Conservation (phyloP, 108 stramenopile species). For the Cyclostephanos tholiformis region DNA sequence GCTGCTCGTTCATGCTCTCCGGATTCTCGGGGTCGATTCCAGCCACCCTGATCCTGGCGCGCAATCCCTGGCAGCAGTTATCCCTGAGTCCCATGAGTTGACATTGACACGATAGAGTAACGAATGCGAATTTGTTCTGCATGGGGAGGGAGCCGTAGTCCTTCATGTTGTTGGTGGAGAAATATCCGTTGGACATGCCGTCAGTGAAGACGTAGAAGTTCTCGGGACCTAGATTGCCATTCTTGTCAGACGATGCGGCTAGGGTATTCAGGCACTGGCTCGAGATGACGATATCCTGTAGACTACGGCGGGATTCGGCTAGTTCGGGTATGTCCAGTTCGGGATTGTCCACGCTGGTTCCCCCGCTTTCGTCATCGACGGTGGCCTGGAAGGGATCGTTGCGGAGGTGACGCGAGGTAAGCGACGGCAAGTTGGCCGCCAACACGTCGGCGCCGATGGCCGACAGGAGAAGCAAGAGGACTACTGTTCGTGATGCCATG, state of each 20-base stretch:
- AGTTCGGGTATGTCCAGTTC: neutral
- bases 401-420: neutral
- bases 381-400: neutral
- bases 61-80: conserved; percentile 8
- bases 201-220: conserved; percentile 10
- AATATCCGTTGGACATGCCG: conserved; percentile 27
- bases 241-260: neutral
- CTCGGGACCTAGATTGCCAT: neutral
- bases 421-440: neutral
- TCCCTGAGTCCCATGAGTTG: neutral
- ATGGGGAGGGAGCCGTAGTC: conserved; percentile 9
- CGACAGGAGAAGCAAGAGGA: conserved; percentile 1
- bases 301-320: neutral
- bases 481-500: neutral
- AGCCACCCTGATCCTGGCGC: conserved; percentile 10
- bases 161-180: neutral
- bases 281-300: conserved; percentile 5
- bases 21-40: neutral
- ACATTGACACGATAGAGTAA: conserved; percentile 14
- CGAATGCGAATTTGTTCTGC: conserved; percentile 15
- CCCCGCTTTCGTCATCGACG: neutral
- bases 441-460: neutral
- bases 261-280: conserved; percentile 4
- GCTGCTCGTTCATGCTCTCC: conserved; percentile 2
- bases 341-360: neutral